Evolutionary conservation across 192 early-diverging fungal genomes (phyloP), one percentile per base, ranked within the genome.

Genomic region (Funneliformis mosseae): DNA sequence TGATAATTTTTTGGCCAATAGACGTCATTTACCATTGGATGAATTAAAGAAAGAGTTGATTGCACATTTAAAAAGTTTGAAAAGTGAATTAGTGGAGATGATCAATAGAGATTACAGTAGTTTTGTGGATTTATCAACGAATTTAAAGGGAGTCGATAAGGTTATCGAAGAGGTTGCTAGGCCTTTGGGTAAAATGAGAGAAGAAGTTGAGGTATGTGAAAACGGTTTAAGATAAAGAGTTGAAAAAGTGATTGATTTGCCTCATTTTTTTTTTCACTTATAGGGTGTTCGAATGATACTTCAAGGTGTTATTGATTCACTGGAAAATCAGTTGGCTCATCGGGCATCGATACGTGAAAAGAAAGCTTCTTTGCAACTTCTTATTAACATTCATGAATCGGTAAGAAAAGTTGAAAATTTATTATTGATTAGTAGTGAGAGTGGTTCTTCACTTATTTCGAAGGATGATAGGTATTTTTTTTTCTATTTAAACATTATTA

Each of bases 31-130:
- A 39, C 84, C 90, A 41, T 82, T 94, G 4, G 88, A 94, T n/a
- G 83, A 84, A 41, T 84, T 95, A 25, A 92, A 92, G 71, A 74
- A 55, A 8, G 92, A 94, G 81, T 81, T 93, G 46, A 88, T 85
- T 60, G 41, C 77, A 4, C 87, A 88, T 80, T 86, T 93, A 70
- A 85, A 80, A 55, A 83, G 87, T 50, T 84, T 94, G 25, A 95
- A 95, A 82, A 87, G 82, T 23, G 93, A 94, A 61, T 88, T 95
- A 14, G 88, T 94, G 46, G 94, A 94, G 60, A 85, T 95, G 42
- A 93, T 94, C 81, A 95, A 95, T 78, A 83, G 83, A 43, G 94
- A 95, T 80, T 95, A 93, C 84, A 90, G 91, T 11, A 92, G 95
- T 70, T 96, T 96, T 81, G 93, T 96, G 41, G 90, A 92, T 73